Base-by-base conservation (phyloP, 768 basidiomycete genomes). In the Holtermanniella nyarrowii region DNA sequence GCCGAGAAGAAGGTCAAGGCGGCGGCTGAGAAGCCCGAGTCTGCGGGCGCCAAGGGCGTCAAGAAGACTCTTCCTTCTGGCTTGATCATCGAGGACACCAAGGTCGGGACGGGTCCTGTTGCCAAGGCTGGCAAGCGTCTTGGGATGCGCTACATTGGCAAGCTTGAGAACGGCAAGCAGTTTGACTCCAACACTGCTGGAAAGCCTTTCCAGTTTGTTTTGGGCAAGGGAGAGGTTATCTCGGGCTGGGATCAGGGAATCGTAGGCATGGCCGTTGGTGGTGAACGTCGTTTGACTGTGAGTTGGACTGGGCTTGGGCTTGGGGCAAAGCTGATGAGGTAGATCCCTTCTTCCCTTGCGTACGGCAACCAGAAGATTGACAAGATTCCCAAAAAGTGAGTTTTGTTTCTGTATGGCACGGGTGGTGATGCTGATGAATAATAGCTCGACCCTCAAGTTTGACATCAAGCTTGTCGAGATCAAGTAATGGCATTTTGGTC, bases 71-170 rank as follows among this genome's bases (percentile, higher is more conserved):
- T 88, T 48, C 71, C 81, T 1, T 81, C 80, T 25, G 91, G 90
- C 13, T 73, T 96, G 49, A 80, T 84, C 70, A 75, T 88, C 57
- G 73, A 78, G 57, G 93, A 97, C 69, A 69, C 76, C 56, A 89
- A 83, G 66, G 65, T 80, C 44, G 93, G 93, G 42, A 79, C 79
- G 1, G 93, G 93, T n/a, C 81, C 85, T 31, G 76, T 77, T 63
- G 89, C 86, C 16, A 95, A 91, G 77, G 80, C 81, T 50, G 91
- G 91, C 14, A 82, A 84, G 73, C 82, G 76, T 41, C 78, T 95
- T 45, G 76, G 75, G 49, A 86, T 97, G 84, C 77, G 93, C 52
- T 97, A 96, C 73, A 83, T 97, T 61, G 93, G 93, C 59, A 93
- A 90, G 75, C 76, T 95, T 41, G 70, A 74, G 45, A 80, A 82